Evolutionary conservation across 176 grass and related monocot genomes (phyloP).

Genomic region (Ensete ventricosum): DNA sequence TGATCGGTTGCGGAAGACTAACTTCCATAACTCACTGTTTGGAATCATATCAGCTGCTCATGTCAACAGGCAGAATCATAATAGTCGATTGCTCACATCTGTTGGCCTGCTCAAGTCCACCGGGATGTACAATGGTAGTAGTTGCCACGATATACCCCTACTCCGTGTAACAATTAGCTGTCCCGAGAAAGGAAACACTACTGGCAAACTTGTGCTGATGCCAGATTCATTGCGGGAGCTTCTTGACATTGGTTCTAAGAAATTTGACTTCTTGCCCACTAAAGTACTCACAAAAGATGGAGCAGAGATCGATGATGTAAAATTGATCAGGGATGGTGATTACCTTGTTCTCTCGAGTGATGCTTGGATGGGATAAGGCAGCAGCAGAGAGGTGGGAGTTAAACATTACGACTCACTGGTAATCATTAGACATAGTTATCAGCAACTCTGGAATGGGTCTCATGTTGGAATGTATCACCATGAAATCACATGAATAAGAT

Average conservation of each 20-base stretch:
- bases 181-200: constrained; percentile 36
- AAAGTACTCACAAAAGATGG: constrained; percentile 52
- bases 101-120: constrained; percentile 5
- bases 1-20: neutral
- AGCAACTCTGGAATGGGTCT: too few relatives aligned
- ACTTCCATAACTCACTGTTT: constrained; percentile 74
- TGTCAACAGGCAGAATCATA: constrained; percentile 4
- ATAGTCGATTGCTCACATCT: constrained; percentile 10
- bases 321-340: constrained; percentile 71
- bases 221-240: constrained; percentile 55
- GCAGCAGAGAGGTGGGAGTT: too few relatives aligned
- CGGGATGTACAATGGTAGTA: constrained; percentile 1
- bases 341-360: constrained; percentile 45
- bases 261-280: constrained; percentile 34
- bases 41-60: constrained; percentile 48
- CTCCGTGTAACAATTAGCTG: constrained; percentile 61
- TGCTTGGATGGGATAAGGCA: constrained; percentile 17
- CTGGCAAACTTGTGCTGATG: constrained; percentile 51
- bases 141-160: constrained; percentile 3
- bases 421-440: too few relatives aligned
- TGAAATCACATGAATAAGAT: too few relatives aligned
- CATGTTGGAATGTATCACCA: too few relatives aligned
- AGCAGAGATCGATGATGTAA: constrained; percentile 61
- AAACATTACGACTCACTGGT: too few relatives aligned
- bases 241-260: constrained; percentile 50